Conservation (phyloP, 768 basidiomycete species). For the Kwoniella heveanensis region DNA sequence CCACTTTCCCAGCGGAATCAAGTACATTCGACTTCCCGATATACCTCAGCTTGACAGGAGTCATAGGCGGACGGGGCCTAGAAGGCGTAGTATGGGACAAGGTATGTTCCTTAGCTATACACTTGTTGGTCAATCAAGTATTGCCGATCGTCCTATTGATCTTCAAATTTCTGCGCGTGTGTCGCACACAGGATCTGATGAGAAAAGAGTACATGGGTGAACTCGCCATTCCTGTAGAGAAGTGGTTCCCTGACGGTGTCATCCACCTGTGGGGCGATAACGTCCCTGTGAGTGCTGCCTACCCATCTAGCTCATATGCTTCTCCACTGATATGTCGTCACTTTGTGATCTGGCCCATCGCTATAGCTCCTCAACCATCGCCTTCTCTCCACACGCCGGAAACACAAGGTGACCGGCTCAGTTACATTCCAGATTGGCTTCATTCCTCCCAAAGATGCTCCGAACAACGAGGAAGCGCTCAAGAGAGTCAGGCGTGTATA, state of each 20-base stretch:
- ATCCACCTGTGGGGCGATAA: conserved; percentile 59
- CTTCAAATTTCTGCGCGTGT: neutral
- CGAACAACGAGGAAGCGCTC: conserved; percentile 52
- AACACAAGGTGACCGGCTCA: conserved; percentile 62
- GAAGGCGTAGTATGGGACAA: conserved; percentile 94
- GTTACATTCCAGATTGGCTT: conserved; percentile 69
- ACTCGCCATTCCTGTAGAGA: conserved; percentile 70
- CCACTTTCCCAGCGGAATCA: conserved; percentile 66
- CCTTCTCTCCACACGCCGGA: conserved; percentile 61
- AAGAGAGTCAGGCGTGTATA: conserved; percentile 60
- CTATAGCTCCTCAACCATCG: conserved; percentile 60
- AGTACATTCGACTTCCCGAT: conserved; percentile 90
- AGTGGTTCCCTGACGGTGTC: conserved; percentile 73
- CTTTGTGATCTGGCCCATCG: conserved; percentile 1
- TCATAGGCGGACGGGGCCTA: conserved; percentile 57
- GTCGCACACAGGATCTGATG: conserved; percentile 61
- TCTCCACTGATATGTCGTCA: neutral
- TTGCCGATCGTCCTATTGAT: too few species aligned
- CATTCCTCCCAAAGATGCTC: conserved; percentile 47
- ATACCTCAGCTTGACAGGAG: conserved; percentile 67
- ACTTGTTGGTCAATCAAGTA: conserved; percentile 7
- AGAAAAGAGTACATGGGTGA: conserved; percentile 95
- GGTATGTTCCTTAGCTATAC: conserved; percentile 54
- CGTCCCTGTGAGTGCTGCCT: conserved; percentile 73
- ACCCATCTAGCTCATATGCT: too few species aligned